phyloP scores from a whole-genome alignment of 2,329 filamentous ascomycete species.

The Westerdykella ornata region DNA sequence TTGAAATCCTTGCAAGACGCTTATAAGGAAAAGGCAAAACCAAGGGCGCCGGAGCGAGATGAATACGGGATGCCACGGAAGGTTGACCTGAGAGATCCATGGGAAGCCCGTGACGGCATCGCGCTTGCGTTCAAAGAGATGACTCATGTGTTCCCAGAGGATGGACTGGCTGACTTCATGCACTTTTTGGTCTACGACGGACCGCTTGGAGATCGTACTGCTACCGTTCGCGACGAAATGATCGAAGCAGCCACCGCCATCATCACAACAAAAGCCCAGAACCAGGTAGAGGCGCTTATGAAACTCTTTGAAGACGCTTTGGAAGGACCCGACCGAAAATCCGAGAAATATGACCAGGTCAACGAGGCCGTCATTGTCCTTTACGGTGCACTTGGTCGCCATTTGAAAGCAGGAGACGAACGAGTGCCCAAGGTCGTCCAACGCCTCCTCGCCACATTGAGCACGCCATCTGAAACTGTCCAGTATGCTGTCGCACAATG shows the following conservation, averaged over 20 bases:
- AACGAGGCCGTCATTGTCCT: constrained; percentile 97
- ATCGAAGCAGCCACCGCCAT: constrained; percentile 78
- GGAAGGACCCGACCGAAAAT: constrained; percentile 76
- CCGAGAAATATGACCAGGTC: constrained; percentile 75
- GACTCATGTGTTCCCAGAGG: constrained; percentile 59
- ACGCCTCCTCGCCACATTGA: constrained; percentile 76
- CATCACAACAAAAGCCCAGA: constrained; percentile 73
- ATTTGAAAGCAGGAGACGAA: constrained; percentile 75
- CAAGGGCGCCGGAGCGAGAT: constrained; percentile 75
- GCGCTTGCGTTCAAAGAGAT: constrained; percentile 82
- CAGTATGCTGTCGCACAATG: constrained; percentile 96
- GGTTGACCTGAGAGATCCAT: constrained; percentile 77
- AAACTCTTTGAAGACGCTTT: constrained; percentile 80
- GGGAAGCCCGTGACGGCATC: constrained; percentile 86
- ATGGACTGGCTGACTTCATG: constrained; percentile 69
- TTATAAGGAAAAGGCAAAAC: constrained; percentile 75
- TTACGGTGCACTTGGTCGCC: constrained; percentile 86
- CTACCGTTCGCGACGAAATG: constrained; percentile 78
- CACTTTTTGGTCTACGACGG: constrained; percentile 79
- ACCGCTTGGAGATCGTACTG: constrained; percentile 76
- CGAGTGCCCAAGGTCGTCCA: constrained; percentile 86
- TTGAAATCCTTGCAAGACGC: constrained; percentile 60
- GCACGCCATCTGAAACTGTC: constrained; percentile 91
- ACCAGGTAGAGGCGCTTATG: constrained; percentile 84
- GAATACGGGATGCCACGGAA: constrained; percentile 93